Conservation (phyloP, 2,329 filamentous ascomycete genomes). For the Aspergillus hortae region DNA sequence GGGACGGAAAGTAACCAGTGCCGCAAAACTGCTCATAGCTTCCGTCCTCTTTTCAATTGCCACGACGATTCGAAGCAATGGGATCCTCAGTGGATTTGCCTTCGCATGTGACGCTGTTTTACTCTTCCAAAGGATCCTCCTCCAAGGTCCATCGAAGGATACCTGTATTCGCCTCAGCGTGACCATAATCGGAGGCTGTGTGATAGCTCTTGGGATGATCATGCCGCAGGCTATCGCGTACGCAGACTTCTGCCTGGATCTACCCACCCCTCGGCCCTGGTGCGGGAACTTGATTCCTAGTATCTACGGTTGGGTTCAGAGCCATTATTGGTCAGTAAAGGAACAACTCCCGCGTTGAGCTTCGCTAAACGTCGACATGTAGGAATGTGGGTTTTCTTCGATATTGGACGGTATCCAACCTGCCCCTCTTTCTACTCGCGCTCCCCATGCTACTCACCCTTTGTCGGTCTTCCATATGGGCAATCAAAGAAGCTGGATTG, state of each 20-base stretch:
- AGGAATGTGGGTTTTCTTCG: constrained; percentile 85
- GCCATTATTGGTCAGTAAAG: constrained; percentile 74
- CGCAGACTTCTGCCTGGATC: constrained; percentile 59
- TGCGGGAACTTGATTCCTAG: constrained; percentile 71
- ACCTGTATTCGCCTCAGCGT: constrained; percentile 54
- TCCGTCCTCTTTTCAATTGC: constrained; percentile 69
- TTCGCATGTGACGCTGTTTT: constrained; percentile 62
- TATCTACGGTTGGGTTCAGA: constrained; percentile 88
- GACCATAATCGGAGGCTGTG: constrained; percentile 63
- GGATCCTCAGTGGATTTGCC: constrained; percentile 73
- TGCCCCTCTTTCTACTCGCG: constrained; percentile 84
- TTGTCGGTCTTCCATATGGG: constrained; percentile 56
- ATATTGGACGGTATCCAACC: constrained; percentile 85
- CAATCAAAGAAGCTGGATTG: constrained; percentile 26
- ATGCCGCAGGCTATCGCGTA: constrained; percentile 76
- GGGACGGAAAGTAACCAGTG: constrained; percentile 28
- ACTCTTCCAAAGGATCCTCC: constrained; percentile 41
- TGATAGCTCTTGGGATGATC: constrained; percentile 64
- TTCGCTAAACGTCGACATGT: constrained; percentile 13
- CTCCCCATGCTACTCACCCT: constrained; percentile 71
- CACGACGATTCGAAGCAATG: constrained; percentile 77
- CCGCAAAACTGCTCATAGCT: constrained; percentile 56
- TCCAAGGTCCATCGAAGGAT: constrained; percentile 30
- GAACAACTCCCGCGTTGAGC: neutral
- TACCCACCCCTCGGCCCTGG: constrained; percentile 60